Evolutionary conservation across 768 basidiomycete species (phyloP), one percentile per base, ranked within the genome.

Genomic region (Podaxis sp.): DNA sequence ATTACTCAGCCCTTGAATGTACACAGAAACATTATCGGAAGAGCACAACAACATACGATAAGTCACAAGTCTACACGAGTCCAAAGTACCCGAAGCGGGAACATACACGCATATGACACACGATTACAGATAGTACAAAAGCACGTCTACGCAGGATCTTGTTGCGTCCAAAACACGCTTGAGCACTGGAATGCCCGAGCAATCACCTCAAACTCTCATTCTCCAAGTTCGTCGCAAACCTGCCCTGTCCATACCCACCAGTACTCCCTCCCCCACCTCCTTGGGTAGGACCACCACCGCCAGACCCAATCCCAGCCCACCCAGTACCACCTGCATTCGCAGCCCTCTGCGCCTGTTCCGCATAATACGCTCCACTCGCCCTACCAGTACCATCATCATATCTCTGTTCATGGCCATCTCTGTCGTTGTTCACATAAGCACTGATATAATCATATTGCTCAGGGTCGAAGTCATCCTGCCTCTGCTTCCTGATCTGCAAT

Each of bases 371-470:
- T 30, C 56, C 64, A 15, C 61, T 52, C 60, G 69, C 72, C n/a
- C 67, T 67, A 1, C 42, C 57, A 9, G 9, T 9, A 9, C 12
- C 36, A 54, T 38, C 52, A 17, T 54, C 52, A 54, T 38, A 33
- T 30, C 64, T 52, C 19, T 56, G 48, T 8, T 69, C 69, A 60
- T 69, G 44, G 1, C 71, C 11, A 56, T 63, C 15, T 66, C 65
- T 19, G 26, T 69, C 68, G 19, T 59, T 64, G 53, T 76, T 71
- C 68, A 71, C 74, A 72, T 90, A 88, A 28, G 84, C 86, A 52
- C 79, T 77, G 52, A 86, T 78, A 64, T 88, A 86, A 69, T 87
- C 87, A 66, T 82, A 86, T 13, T 77, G 74, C 2, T 82, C 82
- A 5, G 84, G 83, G 33, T 65, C 64, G 52, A 52, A 38, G 0